Base-by-base conservation (phyloP, 257 asterid genomes). In the Rehmannia glutinosa region DNA sequence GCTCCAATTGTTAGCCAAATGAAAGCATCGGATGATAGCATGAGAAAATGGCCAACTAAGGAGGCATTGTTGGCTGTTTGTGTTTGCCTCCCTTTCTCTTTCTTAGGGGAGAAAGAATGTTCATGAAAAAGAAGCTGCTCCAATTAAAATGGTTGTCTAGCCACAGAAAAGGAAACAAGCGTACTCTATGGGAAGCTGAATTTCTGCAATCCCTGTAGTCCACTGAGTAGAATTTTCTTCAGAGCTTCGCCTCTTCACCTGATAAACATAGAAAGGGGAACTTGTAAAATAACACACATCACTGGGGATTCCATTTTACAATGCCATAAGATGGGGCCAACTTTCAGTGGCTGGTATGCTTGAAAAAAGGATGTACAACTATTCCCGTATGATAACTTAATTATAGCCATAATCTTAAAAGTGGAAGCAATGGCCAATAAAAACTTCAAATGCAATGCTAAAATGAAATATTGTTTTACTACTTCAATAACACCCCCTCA, bases 131-230 rank as follows among this genome's bases (percentile, higher is more conserved):
- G 10, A 46, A 53, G 72, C 4, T 60, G 46, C 50, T 43, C 6
- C 50, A 43, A 55, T 42, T 27, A 67, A 66, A 20, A 38, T 25
- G 63, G 49, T 4, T 55, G 21, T 20, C 39, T 13, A 39, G 28
- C 50, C 28, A 38, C 28, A 2, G 0, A 15, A 58, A 60, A 53
- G 55, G 21, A 65, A 52, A 59, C 20, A 54, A 62, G 50, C 88
- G 19, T 89, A 93, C 99, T 93, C 99, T 69, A 93, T 90, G 8
- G 99, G 97, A 75, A 93, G 97, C 80, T 93, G 99, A 66, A 93
- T 68, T 85, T 93, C 99, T 52, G 99, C 97, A 62, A 93, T 93
- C 68, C 99, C 99, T 9, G 99, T 93, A 21, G 99, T 93, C 99
- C 99, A 93, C 78, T 93, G 99, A 27, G 99, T 93, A 66, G 99